Base-by-base conservation (phyloP, 1,284 basidiomycete species). In the Megacollybia platyphylla region DNA sequence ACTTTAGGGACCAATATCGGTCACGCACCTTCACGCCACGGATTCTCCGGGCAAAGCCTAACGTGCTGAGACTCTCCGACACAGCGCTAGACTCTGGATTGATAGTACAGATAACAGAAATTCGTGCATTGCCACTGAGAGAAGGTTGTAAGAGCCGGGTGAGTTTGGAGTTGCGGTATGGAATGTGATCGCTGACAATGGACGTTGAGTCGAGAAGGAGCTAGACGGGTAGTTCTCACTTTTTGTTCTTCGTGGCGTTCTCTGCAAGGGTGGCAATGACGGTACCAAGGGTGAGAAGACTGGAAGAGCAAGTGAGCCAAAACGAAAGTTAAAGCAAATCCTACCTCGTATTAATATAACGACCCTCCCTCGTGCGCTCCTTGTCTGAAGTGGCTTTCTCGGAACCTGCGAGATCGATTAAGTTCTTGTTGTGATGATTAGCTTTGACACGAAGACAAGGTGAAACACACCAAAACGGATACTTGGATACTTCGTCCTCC, bases 391-490 rank as follows among this genome's bases (percentile, higher is more conserved):
- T 94, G 2, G 92, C 91, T 58, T 87, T 91, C 58, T 98, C 94
- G 1, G 89, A 94, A 0, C 94, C 94, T 37, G 94, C 94, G n/a
- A 98, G 69, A 69, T 98, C 93, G 48, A 96, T 93, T 37, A 96
- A 70, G 58, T 78, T 87, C 73, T 89, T 54, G 44, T 56, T 24
- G 20, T 24, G 20, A 24, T 24, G 20, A 24, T 24, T 24, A 24
- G 20, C 20, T 24, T 24, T 26, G 41, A 41, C 37, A 26, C 32
- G 34, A 3, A 24, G 32, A 8, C 30, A 13, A 43, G 18, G n/a
- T 40, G 27, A 36, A 27, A 39, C 3, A 57, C 76, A 44, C 41
- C 86, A 84, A 62, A 93, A 59, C 4, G 88, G 82, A 87, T 37
- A 84, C 88, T 51, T 81, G 80, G 5, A 88, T 84, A 48, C 79